Evolutionary conservation across 495 filamentous ascomycete genomes (phyloP), one percentile per base, ranked within the genome.

Genomic region (Penicillium robsamsonii): DNA sequence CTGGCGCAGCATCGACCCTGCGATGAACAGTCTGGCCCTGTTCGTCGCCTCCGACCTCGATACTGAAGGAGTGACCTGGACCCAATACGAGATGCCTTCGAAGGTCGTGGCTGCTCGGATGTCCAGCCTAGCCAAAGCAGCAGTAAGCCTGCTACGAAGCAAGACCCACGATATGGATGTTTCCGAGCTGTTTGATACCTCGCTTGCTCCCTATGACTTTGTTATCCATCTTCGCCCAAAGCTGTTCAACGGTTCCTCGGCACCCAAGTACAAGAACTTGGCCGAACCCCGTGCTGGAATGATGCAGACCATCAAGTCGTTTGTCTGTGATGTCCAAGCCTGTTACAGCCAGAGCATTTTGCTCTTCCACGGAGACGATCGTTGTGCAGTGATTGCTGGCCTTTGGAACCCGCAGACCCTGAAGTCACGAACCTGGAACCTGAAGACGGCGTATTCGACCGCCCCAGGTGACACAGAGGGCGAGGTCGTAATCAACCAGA

Each of bases 21-120:
- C 77, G 49, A 88, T 97, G 85, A 94, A 91, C 70, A 86, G 85
- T 45, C 80, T 89, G 9, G 84, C 86, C 11, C 69, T 97, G n/a
- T 89, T 96, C 67, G 87, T 84, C 1, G 91, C 90, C 3, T 91
- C 92, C 0, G 86, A 89, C 50, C 69, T 91, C 47, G 92, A 96
- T 59, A 70, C 73, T 1, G 86, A 84, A 17, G 92, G 94, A 5
- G 80, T 87, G 22, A 87, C 86, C 2, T 97, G 89, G 84, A 96
- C 93, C 0, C 83, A 87, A 33, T 70, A 74, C 45, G 77, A 79
- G 17, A 76, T 74, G 58, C 92, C 91, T 0, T 77, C 85, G 5
- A 94, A 89, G 64, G 89, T 97, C 22, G 86, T 92, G 10, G 95
- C 93, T 5, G 79, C 86, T 35, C 83, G 93, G 13, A 90, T 97